These are phyloP conservation scores for Lablab purpureus DNA, from an alignment of 306 rosid species.

Conservation along the genomic window DNA sequence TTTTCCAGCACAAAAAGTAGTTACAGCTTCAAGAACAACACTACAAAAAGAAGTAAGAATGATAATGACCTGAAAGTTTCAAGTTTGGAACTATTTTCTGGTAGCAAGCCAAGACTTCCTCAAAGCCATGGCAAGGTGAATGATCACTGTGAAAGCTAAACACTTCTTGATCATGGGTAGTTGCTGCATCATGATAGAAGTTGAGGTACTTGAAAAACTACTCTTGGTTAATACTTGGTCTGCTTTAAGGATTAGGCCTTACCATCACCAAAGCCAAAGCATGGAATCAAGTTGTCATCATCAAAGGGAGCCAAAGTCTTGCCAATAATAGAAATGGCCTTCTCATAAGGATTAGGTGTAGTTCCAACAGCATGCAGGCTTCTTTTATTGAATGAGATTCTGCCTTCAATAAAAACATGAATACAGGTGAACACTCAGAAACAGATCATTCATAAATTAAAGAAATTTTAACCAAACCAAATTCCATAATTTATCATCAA, in stretches of 20 bases:
- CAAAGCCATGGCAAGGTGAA: conserved; percentile 87
- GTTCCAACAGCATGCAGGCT: conserved; percentile 79
- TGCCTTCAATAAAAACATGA: conserved; percentile 64
- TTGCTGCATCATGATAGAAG: conserved; percentile 55
- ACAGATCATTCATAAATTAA: conserved; percentile 1
- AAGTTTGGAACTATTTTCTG: conserved; percentile 71
- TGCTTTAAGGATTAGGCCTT: conserved; percentile 36
- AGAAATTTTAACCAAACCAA: conserved; percentile 1
- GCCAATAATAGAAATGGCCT: conserved; percentile 79
- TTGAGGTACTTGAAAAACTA: conserved; percentile 22
- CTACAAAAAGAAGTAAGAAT: not conserved
- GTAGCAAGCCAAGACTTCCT: conserved; percentile 88
- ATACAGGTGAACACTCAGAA: conserved; percentile 21
- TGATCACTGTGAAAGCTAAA: conserved; percentile 88
- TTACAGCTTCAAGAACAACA: not conserved
- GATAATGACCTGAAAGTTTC: conserved; percentile 69
- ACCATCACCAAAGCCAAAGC: conserved; percentile 97
- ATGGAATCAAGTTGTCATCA: conserved; percentile 94
- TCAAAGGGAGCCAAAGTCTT: conserved; percentile 93
- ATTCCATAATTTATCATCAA: not conserved
- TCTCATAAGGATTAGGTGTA: conserved; percentile 88
- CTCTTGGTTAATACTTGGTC: not conserved
- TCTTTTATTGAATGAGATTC: conserved; percentile 71
- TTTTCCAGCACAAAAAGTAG: not conserved
- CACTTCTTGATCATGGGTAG: conserved; percentile 88